These are phyloP conservation scores for Hemerocallis citrina DNA, from an alignment of 106 monocot species.

Conservation along the genomic window DNA sequence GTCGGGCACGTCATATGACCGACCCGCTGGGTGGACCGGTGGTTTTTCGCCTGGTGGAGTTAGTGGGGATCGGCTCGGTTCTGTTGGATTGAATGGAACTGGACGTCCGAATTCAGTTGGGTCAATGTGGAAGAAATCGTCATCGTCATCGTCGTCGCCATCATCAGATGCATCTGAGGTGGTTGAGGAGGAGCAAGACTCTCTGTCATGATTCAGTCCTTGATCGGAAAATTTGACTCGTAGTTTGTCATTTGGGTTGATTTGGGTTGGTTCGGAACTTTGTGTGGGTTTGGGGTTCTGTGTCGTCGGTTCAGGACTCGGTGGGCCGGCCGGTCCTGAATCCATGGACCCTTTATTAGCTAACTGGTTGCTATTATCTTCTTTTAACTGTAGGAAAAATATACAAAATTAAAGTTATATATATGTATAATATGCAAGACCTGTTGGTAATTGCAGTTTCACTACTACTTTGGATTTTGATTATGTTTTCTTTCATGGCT, in stretches of 20 bases:
- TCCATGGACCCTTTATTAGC: not conserved
- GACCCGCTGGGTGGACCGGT: constrained; percentile 21
- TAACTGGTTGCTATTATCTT: not conserved
- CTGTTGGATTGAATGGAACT: no score
- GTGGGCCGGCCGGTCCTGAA: not conserved
- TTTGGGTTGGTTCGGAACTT: not conserved
- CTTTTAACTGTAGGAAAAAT: not conserved
- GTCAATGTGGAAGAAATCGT: constrained; percentile 7
- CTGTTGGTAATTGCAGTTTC: no score
- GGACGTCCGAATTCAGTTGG: not conserved
- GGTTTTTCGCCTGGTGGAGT: no score
- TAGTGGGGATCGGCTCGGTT: not conserved
- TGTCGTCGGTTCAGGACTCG: not conserved
- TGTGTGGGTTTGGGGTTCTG: not conserved
- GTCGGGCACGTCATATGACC: constrained; percentile 36
- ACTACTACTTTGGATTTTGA: no score
- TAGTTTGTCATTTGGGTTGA: not conserved
- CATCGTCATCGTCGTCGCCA: not conserved
- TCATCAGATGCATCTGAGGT: no score
- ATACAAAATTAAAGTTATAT: no score
- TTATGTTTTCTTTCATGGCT: no score
- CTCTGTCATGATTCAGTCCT: no score
- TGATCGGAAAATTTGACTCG: no score
- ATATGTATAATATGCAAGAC: no score
- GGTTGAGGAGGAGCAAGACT: constrained; percentile 1